Percentiles rank a stretch among this genome's conserved stretches.
phyloP scores from a whole-genome alignment of 164 flowering plant genomes.

The Akebia trifoliata region DNA sequence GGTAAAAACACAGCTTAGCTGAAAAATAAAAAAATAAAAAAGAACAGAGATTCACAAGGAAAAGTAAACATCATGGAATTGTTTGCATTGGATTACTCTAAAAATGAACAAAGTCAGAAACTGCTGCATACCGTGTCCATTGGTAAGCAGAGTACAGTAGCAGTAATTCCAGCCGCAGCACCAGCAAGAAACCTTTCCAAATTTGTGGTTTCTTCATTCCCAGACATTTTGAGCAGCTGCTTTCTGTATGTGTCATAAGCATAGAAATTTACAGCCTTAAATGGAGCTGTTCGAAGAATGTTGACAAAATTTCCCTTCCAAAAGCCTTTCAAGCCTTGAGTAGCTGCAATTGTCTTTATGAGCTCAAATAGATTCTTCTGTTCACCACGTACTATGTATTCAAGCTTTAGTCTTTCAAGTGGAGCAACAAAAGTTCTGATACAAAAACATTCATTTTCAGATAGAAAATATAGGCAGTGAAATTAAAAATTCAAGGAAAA shows the following conservation, averaged over 20 bases:
- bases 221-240: slow-evolving; percentile 53
- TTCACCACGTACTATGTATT: slow-evolving; percentile 89
- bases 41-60: background rate
- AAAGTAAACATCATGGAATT: background rate
- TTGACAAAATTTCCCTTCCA: slow-evolving; percentile 93
- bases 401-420: slow-evolving; percentile 91
- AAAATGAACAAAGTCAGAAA: slow-evolving; percentile 5
- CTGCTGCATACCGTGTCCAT: slow-evolving; percentile 72
- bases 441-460: slow-evolving; percentile 15
- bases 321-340: slow-evolving; percentile 83
- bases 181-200: slow-evolving; percentile 90
- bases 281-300: slow-evolving; percentile 93
- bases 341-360: slow-evolving; percentile 54
- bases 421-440: slow-evolving; percentile 89
- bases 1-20: no score
- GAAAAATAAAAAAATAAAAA: background rate
- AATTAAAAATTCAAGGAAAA: background rate
- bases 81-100: background rate
- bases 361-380: slow-evolving; percentile 64
- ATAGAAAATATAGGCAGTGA: background rate
- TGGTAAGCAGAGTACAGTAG: slow-evolving; percentile 80
- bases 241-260: slow-evolving; percentile 88
- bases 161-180: slow-evolving; percentile 91
- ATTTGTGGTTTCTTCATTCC: slow-evolving; percentile 72
- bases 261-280: slow-evolving; percentile 81